These are phyloP conservation scores for Cutaneotrichosporon sp. DNA, from an alignment of 1,284 basidiomycete species.

Conservation along the genomic window DNA sequence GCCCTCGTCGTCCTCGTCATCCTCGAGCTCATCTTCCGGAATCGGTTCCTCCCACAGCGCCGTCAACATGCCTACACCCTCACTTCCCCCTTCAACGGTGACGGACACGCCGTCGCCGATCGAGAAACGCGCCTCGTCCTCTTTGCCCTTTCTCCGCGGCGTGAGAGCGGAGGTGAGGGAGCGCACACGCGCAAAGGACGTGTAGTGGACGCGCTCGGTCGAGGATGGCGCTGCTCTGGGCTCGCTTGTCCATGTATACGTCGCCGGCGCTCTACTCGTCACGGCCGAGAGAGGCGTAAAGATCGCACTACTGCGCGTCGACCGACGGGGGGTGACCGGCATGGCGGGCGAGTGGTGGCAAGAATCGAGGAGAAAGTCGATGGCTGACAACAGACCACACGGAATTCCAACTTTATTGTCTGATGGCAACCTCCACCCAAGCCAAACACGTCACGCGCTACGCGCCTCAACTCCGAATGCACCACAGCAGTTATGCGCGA, in stretches of 20 bases:
- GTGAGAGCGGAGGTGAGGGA: background rate
- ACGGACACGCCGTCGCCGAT: constrained; percentile 46
- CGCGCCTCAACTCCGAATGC: no score
- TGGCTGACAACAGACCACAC: background rate
- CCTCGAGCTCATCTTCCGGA: constrained; percentile 17
- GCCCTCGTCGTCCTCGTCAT: constrained; percentile 20
- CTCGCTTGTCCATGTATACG: constrained; percentile 26
- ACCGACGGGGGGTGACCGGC: constrained; percentile 36
- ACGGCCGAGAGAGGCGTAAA: constrained; percentile 30
- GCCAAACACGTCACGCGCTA: no score
- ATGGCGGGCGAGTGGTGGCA: background rate
- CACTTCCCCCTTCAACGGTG: constrained; percentile 36
- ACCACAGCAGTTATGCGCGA: background rate
- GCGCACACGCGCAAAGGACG: constrained; percentile 25
- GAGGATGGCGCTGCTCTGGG: background rate
- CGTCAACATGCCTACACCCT: constrained; percentile 43
- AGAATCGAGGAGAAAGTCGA: background rate
- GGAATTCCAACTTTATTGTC: background rate
- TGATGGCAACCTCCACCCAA: background rate
- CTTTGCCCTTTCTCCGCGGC: constrained; percentile 19
- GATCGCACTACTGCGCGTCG: constrained; percentile 30
- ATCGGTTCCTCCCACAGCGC: constrained; percentile 40
- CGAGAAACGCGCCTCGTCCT: constrained; percentile 32
- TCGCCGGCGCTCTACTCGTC: constrained; percentile 4
- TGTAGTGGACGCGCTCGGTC: constrained; percentile 19